Base-by-base conservation (phyloP, 2,329 filamentous ascomycete genomes). In the Ascochyta fabae region DNA sequence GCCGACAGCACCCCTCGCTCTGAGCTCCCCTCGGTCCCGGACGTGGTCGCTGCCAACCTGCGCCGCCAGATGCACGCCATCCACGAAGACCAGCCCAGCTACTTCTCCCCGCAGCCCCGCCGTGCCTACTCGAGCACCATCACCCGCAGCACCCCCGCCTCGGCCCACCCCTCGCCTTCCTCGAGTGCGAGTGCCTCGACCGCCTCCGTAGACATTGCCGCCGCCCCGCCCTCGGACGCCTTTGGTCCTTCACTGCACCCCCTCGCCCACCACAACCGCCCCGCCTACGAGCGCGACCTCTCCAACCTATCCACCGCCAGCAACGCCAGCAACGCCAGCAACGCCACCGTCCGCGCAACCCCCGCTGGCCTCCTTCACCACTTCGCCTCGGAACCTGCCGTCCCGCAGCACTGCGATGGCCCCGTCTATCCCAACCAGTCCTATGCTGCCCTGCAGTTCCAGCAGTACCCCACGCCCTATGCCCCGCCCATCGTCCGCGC, bases 381-480 rank as follows among this genome's bases (percentile, higher is more conserved):
- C 57, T 53, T 63, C 55, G 48, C 56, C 36, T 60, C 52, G 48
- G 61, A 53, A 19, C 43, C 53, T n/a, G 64, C 58, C 22, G 56
- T 60, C 16, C 61, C 51, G 31, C 64, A 59, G 41, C 61, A 60
- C 29, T 64, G 64, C 34, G 69, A 75, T 63, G 71, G 75, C 26
- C 77, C 76, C 19, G 65, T 73, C 53, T 82, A 77, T 60, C 80
- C 80, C 41, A 80, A 81, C 62, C 80, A 83, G 69, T 77, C 80
- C 16, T 80, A 80, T 66, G 75, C 80, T 42, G 80, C 79, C 2
- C 71, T 82, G 29, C 80, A 81, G 45, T 71, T 70, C 46, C 80
- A 81, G 66, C 78, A 81, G 53, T 76, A 79, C 42, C 67, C 72
- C n/a, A 66, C 68, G 15, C 55, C 66, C 7, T 61, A 76, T 40